These are phyloP conservation scores for Fusarium sp. DNA, from an alignment of 2,329 filamentous ascomycete genomes.

Conservation along the genomic window DNA sequence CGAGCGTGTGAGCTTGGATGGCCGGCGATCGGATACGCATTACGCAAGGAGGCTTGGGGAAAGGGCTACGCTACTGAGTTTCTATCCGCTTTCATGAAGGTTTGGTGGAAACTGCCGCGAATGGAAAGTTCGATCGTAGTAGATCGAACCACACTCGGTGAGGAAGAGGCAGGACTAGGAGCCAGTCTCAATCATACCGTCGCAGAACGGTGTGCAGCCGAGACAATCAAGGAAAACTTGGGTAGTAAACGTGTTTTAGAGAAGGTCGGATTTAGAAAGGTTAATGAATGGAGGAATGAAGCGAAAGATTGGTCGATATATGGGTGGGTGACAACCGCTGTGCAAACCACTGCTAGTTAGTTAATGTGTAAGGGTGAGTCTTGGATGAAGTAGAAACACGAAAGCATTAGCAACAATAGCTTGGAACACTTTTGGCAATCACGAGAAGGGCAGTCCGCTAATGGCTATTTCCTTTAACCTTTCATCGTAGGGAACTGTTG, in stretches of 20 bases:
- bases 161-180: neutral
- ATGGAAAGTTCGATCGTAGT: neutral
- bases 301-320: constrained; percentile 10
- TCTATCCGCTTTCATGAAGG: neutral
- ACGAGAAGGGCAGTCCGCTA: too few relatives aligned
- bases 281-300: constrained; percentile 9
- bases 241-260: neutral
- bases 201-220: neutral
- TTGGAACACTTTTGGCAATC: neutral
- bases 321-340: neutral
- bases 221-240: neutral
- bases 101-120: constrained; percentile 2
- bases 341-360: neutral
- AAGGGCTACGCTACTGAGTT: constrained; percentile 13
- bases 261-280: neutral
- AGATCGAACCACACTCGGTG: neutral
- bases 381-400: neutral
- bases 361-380: fast-evolving
- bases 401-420: neutral
- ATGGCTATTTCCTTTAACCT: fast-evolving
- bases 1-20: constrained; percentile 11
- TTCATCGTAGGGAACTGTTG: too few relatives aligned
- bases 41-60: constrained; percentile 10
- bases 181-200: neutral
- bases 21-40: constrained; percentile 13